These are phyloP conservation scores for Trichoderma atroviride DNA, from an alignment of 2,329 filamentous ascomycete genomes.

Conservation along the genomic window DNA sequence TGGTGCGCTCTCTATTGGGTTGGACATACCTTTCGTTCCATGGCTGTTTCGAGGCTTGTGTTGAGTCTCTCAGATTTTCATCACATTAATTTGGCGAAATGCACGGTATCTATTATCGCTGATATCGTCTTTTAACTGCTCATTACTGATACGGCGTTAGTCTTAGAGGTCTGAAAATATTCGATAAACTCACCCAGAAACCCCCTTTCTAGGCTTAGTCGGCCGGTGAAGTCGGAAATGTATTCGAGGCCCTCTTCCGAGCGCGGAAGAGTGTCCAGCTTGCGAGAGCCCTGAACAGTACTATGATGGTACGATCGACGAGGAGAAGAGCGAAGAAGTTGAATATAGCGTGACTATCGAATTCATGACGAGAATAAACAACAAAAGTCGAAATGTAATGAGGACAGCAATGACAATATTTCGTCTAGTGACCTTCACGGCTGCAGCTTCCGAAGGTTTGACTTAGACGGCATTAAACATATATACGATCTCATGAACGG, in stretches of 20 bases:
- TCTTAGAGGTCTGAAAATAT: conserved; percentile 41
- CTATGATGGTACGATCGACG: background rate
- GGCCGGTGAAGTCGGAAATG: conserved; percentile 43
- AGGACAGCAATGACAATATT: background rate
- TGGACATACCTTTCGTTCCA: background rate
- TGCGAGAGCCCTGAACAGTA: conserved; percentile 27
- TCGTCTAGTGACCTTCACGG: background rate
- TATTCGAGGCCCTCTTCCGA: conserved; percentile 40
- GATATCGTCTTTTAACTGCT: conserved; percentile 35
- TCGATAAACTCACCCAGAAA: conserved; percentile 37
- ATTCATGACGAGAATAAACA: conserved; percentile 25
- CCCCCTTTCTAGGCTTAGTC: conserved; percentile 38
- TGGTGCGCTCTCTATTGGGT: conserved; percentile 32
- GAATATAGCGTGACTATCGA: background rate
- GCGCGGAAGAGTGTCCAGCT: conserved; percentile 35
- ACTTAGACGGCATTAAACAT: conserved; percentile 41
- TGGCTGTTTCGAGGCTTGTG: conserved; percentile 31
- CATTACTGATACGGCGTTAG: conserved; percentile 36
- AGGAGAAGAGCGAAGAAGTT: background rate
- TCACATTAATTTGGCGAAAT: conserved; percentile 31
- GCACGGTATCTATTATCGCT: conserved; percentile 33
- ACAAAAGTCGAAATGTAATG: background rate
- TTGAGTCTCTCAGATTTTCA: conserved; percentile 40
- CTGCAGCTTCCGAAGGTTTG: conserved; percentile 25
- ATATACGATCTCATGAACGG: conserved; percentile 39